Base-by-base conservation (phyloP, 2,329 filamentous ascomycete genomes). In the Grosmannia clavigera region DNA sequence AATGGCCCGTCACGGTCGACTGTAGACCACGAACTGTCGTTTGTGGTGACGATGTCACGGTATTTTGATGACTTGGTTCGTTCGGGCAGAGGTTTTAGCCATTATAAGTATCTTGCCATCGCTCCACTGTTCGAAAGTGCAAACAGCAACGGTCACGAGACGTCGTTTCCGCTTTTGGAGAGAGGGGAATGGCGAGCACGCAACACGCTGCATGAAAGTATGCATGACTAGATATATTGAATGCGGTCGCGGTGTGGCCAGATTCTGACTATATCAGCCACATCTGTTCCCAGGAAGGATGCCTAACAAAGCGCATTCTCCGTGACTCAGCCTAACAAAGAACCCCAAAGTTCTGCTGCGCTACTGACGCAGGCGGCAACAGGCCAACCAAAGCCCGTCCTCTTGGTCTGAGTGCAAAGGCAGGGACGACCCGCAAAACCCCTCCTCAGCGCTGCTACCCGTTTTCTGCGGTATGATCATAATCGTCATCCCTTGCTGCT, bases 401-500 rank as follows among this genome's bases (percentile, higher is more conserved):
- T 53, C 50, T 55, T 9, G 38, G 55, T 50, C 38, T 46, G 22
- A 55, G 40, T 35, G 31, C n/a, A 25, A 53, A 55, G 58, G 54
- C 53, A 57, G 35, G 38, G 19, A 43, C 52, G 53, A 58, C 60
- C 60, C 57, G 56, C 56, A 62, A 53, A 53, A 57, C 59, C 59
- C 58, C 38, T 53, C 58, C 33, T 56, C 58, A 54, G 40, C n/a
- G 22, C 43, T 57, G 27, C 58, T 51, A 54, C 25, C 48, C 16
- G 40, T 57, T n/a, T 57, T 16, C 55, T 56, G 54, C 57, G 59
- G 55, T 55, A 50, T 22, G 25, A 29, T 14, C 51, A 40, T 40
- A 51, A 58, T 55, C 55, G 35, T 27, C 55, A 48, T 46, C 43
- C 31, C 50, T 57, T 40, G 33, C 46, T 12, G 50, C 25, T 29